phyloP scores from a whole-genome alignment of 345 rosid species.

The Iberis pinnata region DNA sequence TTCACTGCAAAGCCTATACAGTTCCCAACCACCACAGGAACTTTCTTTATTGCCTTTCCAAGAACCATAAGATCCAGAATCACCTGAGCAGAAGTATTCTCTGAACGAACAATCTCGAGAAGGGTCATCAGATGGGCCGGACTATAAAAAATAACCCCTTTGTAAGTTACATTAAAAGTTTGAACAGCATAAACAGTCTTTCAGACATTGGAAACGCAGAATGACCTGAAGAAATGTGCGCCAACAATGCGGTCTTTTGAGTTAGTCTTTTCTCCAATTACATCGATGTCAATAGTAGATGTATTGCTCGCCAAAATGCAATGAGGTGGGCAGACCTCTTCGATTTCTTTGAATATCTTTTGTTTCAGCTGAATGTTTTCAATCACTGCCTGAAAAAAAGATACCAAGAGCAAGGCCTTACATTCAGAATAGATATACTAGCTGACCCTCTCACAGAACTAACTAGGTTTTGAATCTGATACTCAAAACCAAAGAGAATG shows the following conservation, averaged over 20 bases:
- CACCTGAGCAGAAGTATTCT: slow-evolving; percentile 76
- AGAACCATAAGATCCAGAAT: slow-evolving; percentile 85
- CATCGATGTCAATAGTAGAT: slow-evolving; percentile 71
- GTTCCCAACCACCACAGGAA: slow-evolving; percentile 92
- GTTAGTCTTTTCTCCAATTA: slow-evolving; percentile 67
- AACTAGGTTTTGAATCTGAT: slow-evolving; percentile 4
- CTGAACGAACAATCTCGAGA: slow-evolving; percentile 81
- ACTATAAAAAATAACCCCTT: slow-evolving; percentile 36
- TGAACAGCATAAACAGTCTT: not conserved
- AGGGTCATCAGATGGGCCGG: slow-evolving; percentile 98
- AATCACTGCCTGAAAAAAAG: slow-evolving; percentile 75
- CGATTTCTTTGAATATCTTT: slow-evolving; percentile 77
- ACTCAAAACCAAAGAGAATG: slow-evolving; percentile 17
- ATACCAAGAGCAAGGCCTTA: slow-evolving; percentile 2
- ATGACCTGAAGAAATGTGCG: slow-evolving; percentile 94
- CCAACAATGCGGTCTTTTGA: slow-evolving; percentile 84
- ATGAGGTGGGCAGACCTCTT: slow-evolving; percentile 68
- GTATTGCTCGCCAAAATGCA: slow-evolving; percentile 94
- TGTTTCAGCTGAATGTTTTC: slow-evolving; percentile 80
- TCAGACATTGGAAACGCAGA: not conserved
- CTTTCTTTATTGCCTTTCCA: slow-evolving; percentile 81
- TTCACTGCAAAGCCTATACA: slow-evolving; percentile 95
- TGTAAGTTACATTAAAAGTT: not conserved
- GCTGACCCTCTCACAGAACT: not conserved
- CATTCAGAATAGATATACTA: slow-evolving; percentile 9